These are phyloP conservation scores for Globisporangium splendens DNA, from an alignment of 352 stramenopile species.

Conservation along the genomic window DNA sequence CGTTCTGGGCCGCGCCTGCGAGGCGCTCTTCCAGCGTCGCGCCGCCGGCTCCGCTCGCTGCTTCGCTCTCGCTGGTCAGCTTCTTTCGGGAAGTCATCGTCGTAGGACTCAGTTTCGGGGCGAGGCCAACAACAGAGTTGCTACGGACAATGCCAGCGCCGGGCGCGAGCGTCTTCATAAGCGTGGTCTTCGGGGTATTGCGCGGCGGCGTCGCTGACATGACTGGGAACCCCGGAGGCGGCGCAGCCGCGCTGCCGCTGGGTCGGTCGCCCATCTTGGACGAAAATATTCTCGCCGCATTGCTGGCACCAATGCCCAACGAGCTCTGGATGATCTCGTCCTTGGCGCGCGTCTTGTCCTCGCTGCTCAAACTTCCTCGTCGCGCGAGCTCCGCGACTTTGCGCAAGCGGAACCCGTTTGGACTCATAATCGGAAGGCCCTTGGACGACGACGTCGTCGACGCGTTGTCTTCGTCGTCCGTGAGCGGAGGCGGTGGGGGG, in stretches of 20 bases:
- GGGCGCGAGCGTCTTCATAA: conserved; percentile 45
- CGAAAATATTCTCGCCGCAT: conserved; percentile 52
- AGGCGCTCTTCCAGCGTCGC: conserved; percentile 59
- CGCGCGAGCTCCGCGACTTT: conserved; percentile 79
- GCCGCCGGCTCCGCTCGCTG: conserved; percentile 13
- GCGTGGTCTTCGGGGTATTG: conserved; percentile 44
- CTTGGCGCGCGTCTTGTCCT: conserved; percentile 83
- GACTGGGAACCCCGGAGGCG: conserved; percentile 47
- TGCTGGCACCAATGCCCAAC: conserved; percentile 64
- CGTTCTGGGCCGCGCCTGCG: conserved; percentile 53
- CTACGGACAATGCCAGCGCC: conserved; percentile 57
- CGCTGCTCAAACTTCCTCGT: conserved; percentile 70
- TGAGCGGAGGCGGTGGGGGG: conserved; percentile 53
- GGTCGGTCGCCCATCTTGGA: conserved; percentile 43
- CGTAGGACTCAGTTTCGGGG: conserved; percentile 26
- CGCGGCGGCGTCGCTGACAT: conserved; percentile 35
- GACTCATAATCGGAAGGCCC: conserved; percentile 80
- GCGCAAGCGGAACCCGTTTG: conserved; percentile 65
- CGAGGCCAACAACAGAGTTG: conserved; percentile 25
- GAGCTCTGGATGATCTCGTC: conserved; percentile 88
- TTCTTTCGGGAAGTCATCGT: conserved; percentile 24
- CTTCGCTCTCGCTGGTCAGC: conserved; percentile 1
- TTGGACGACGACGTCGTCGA: conserved; percentile 60
- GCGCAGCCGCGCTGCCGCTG: conserved; percentile 19
- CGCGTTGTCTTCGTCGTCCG: conserved; percentile 58